Base-by-base conservation (phyloP, 106 monocot species). In the Apostasia shenzhenica region DNA sequence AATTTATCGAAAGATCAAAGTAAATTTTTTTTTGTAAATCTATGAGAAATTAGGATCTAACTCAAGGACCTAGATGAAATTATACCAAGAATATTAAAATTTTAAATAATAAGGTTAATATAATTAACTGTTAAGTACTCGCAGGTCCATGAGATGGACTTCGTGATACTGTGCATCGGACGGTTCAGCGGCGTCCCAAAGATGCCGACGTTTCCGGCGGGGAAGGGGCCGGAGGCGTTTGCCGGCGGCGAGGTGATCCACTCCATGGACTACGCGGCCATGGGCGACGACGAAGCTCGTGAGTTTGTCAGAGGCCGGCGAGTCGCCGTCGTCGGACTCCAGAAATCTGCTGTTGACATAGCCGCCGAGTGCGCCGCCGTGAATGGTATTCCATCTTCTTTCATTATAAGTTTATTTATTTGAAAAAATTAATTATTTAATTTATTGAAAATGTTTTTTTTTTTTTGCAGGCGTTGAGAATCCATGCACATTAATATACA, bases 221-320 rank as follows among this genome's bases (percentile, higher is more conserved):
- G 26, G 26, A 59, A 67, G 3, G 80, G 84, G 6, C 76, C 80
- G 6, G 80, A 84, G 48, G 76, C 50, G 5, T 84, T 84, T 52
- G 10, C 59, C 37, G 84, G 84, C 0, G 26, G 26, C 8, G 10
- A 77, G 55, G 84, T 77, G 49, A 73, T 84, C 42, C 84, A 84
- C 65, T 66, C 84, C 44, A 67, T 76, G 67, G 81, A 81, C 53
- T 72, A 72, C 47, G 42, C 61, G 10, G 60, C 41, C 10, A 76
- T 81, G 72, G 76, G 64, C 39, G 61, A 59, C 8, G 38, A 47
- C 8, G 54, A 45, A 4, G 52, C 81, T 4, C 40, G 4, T 5
- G 14, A 67, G 39, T 60, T 81, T 11, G 57, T 77, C 8, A 72
- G 56, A 45, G 70, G 48, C 0, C 76, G 67, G 41, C 38, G 59